These are phyloP conservation scores for Penicillium goetzii DNA, from an alignment of 495 filamentous ascomycete species.

Conservation along the genomic window DNA sequence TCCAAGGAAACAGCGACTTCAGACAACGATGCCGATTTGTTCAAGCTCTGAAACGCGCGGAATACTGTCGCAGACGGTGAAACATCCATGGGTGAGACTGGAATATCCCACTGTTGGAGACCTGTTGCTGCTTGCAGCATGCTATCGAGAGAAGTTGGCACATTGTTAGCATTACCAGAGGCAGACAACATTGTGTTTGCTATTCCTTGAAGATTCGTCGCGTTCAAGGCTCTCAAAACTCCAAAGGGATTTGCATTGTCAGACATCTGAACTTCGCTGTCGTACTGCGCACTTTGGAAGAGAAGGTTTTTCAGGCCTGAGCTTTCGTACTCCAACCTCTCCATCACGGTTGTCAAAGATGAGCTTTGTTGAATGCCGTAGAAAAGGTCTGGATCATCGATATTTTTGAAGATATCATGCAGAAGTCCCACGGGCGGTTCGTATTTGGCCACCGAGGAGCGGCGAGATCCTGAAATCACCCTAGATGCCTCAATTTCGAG, in stretches of 20 bases:
- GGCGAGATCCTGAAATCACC: constrained; percentile 58
- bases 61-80: constrained; percentile 73
- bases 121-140: constrained; percentile 82
- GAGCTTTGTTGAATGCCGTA: constrained; percentile 87
- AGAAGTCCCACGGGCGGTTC: constrained; percentile 67
- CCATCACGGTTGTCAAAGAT: constrained; percentile 73
- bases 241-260: constrained; percentile 51
- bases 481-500: constrained; percentile 71
- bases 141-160: constrained; percentile 58
- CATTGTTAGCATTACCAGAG: constrained; percentile 32
- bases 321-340: constrained; percentile 86
- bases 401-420: constrained; percentile 80
- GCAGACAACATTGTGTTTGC: constrained; percentile 49
- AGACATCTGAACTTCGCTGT: constrained; percentile 72
- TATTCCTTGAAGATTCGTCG: constrained; percentile 52
- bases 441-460: constrained; percentile 64
- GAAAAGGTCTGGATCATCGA: constrained; percentile 94
- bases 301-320: constrained; percentile 86
- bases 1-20: constrained; percentile 59
- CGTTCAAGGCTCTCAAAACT: constrained; percentile 48
- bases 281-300: constrained; percentile 89
- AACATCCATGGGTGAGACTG: constrained; percentile 62
- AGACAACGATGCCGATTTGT: constrained; percentile 61
- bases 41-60: constrained; percentile 76
- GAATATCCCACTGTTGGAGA: constrained; percentile 91